phyloP scores from a whole-genome alignment of 1,284 basidiomycete genomes.

The Retiboletus flavoniger region DNA sequence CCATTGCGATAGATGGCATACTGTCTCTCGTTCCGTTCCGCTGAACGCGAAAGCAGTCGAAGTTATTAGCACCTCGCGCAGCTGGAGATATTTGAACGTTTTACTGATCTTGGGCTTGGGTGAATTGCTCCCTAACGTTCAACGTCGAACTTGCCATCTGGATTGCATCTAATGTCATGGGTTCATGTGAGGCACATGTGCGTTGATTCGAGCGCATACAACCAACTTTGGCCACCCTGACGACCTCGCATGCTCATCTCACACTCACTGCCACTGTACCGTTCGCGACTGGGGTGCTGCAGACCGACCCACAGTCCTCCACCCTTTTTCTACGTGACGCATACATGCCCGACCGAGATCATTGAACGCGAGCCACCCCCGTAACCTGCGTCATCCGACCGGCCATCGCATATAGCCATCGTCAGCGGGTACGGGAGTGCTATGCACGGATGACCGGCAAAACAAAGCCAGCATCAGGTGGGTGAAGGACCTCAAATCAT shows the following conservation, averaged over 20 bases:
- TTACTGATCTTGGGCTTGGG: not conserved
- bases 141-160: not conserved
- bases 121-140: not conserved
- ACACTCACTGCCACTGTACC: not conserved
- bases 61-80: not conserved
- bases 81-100: not conserved
- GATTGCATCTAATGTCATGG: not conserved
- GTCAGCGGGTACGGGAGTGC: conserved; percentile 11
- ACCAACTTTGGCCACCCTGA: not conserved
- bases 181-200: not conserved
- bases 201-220: conserved; percentile 7
- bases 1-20: not conserved
- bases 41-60: not conserved
- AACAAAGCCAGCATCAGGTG: not conserved
- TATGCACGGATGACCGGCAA: conserved; percentile 13
- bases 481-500: too few species aligned
- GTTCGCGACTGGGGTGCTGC: not conserved
- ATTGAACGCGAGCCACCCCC: conserved; percentile 10
- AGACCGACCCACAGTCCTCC: not conserved
- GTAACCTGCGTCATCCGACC: conserved; percentile 7
- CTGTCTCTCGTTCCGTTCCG: not conserved
- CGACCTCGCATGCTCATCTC: not conserved
- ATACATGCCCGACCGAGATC: not conserved
- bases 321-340: not conserved
- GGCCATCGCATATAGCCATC: not conserved